Conservation (phyloP, 75 land plant species). For the Picea sitchensis region DNA sequence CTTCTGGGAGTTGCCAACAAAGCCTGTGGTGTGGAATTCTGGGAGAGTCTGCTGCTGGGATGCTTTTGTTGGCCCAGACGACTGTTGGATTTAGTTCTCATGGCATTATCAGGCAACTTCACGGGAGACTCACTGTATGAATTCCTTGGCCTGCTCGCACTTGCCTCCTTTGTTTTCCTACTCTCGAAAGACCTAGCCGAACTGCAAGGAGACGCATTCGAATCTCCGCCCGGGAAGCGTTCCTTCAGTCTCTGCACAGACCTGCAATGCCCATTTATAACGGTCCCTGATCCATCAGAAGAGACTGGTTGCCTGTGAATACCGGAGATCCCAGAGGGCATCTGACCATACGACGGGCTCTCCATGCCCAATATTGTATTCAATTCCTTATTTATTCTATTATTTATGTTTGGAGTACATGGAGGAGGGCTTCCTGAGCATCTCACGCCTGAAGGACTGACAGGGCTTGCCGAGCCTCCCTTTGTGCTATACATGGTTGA, state of each 20-base stretch:
- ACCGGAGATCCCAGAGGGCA: not conserved
- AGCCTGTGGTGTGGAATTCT: not conserved
- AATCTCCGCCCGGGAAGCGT: slow-evolving; percentile 2
- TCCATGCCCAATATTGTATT: not conserved
- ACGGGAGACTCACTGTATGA: slow-evolving; percentile 7
- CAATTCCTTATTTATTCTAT: not conserved
- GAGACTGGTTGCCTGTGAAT: not conserved
- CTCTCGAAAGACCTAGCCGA: slow-evolving; percentile 7
- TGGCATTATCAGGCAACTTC: slow-evolving; percentile 3
- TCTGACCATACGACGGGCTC: not conserved
- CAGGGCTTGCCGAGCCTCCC: not conserved
- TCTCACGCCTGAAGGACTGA: not conserved
- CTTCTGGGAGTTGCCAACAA: slow-evolving; percentile 1
- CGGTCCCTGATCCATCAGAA: not conserved
- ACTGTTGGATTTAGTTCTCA: slow-evolving; percentile 2
- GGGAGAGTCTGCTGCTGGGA: slow-evolving; percentile 1
- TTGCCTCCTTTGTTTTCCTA: slow-evolving; percentile 8
- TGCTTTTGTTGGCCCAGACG: slow-evolving; percentile 1
- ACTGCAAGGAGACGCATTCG: slow-evolving; percentile 7
- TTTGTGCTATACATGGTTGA: slow-evolving; percentile 1
- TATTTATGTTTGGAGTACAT: not conserved
- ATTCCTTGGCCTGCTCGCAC: not conserved
- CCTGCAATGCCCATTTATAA: not conserved
- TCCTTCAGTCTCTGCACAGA: not conserved
- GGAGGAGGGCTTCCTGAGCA: not conserved